Evolutionary conservation across 2,329 filamentous ascomycete species (phyloP), one percentile per base, ranked within the genome.

Genomic region (Colletotrichum sp.): DNA sequence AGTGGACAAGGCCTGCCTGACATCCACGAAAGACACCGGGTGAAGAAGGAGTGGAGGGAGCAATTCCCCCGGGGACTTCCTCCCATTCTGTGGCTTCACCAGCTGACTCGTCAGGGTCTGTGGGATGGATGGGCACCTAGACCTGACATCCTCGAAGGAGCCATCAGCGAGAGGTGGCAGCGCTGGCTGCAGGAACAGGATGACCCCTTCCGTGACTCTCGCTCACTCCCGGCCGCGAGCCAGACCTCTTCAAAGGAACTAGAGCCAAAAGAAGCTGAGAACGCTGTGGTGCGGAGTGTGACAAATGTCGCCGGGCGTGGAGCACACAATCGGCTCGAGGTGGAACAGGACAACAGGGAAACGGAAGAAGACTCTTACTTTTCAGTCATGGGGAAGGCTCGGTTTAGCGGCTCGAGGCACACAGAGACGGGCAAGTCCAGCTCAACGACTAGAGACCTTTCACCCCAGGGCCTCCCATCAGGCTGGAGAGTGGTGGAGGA

Each of bases 51-150:
- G 15, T 78, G 86, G 55, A 79, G 79, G 27, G 79, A 81, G 12
- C 83, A 85, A 79, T 86, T 83, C 68, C 83, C 84, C 12, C 72
- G 74, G 12, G 84, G 84, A 5, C 83, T 87, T 77, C 84, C 86
- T 3, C 79, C 81, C 9, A 81, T 80, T 64, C 83, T 86, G 55
- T 89, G 86, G 85, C 79, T 86, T 58, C 75, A 76, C 58, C 75
- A 76, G 38, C 75, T 76, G 21, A 75, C 69, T 12, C 70, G 75
- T 7, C 75, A 76, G 59, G 73, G 75, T 21, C 70, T 76, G 8
- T 76, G 73, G 75, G 75, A 76, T 21, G 75, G 75, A 27, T 76
- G 75, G 75, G 70, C 70, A 18, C 36, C 75, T 7, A 70, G 70
- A 15, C 73, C 75, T 8, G 70, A 70, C 31, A 62, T 74, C 24